These are phyloP conservation scores for Trametes pubescens DNA, from an alignment of 1,284 basidiomycete species.

Conservation along the genomic window DNA sequence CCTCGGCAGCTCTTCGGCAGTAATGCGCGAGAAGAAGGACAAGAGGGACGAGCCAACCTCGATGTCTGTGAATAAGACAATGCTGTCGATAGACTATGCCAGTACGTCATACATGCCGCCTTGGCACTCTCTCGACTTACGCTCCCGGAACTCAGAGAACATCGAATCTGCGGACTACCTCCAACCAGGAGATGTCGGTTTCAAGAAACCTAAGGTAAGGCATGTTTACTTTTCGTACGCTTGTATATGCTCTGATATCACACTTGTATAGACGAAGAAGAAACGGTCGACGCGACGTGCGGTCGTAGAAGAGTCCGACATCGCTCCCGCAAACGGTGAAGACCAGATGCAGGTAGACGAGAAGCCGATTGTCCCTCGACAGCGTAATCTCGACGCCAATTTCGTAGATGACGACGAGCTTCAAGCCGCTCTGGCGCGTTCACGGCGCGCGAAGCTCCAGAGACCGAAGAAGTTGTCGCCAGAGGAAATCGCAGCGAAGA, in stretches of 20 bases:
- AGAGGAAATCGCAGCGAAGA: slow-evolving; percentile 85
- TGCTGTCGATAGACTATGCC: slow-evolving; percentile 90
- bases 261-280: slow-evolving; percentile 83
- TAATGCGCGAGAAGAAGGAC: slow-evolving; percentile 50
- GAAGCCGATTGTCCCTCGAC: slow-evolving; percentile 65
- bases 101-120: slow-evolving; percentile 60
- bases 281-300: slow-evolving; percentile 81
- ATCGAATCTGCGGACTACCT: slow-evolving; percentile 88
- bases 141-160: slow-evolving; percentile 73
- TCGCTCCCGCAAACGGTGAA: slow-evolving; percentile 49
- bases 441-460: slow-evolving; percentile 83
- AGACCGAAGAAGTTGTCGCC: slow-evolving; percentile 83
- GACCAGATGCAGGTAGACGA: slow-evolving; percentile 84
- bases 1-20: slow-evolving; percentile 62
- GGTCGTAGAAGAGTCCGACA: slow-evolving; percentile 66
- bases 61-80: slow-evolving; percentile 76
- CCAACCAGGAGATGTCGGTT: slow-evolving; percentile 90
- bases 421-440: slow-evolving; percentile 90
- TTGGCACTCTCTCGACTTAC: slow-evolving; percentile 14
- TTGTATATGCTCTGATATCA: slow-evolving; percentile 1
- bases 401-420: slow-evolving; percentile 99
- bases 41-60: slow-evolving; percentile 59
- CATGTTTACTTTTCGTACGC: too few species aligned
- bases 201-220: slow-evolving; percentile 90
- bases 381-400: slow-evolving; percentile 81